Evolutionary conservation across 441 rosid species (phyloP).

Genomic region (Metrosideros polymorpha): DNA sequence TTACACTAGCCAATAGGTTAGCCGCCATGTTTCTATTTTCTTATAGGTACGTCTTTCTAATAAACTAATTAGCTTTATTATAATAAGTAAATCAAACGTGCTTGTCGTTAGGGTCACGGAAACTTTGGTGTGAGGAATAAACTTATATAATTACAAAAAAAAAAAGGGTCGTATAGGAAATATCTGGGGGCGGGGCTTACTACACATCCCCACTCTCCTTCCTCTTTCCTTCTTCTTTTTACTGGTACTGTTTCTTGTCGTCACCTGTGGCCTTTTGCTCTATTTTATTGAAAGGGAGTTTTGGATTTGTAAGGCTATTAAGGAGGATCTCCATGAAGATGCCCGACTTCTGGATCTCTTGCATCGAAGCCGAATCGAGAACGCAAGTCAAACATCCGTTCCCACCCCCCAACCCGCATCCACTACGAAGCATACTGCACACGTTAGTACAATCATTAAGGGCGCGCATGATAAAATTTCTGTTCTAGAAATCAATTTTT

Average conservation of each 20-base stretch:
- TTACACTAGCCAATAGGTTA: not conserved
- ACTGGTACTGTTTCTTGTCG: not conserved
- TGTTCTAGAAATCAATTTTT: no score
- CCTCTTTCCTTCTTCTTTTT: not conserved
- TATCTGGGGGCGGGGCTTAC: not conserved
- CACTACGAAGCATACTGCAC: not conserved
- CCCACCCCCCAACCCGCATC: not conserved
- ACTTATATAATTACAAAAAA: not conserved
- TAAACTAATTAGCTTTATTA: not conserved
- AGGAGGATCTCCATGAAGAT: not conserved
- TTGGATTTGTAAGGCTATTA: not conserved
- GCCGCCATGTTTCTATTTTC: not conserved
- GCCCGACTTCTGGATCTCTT: not conserved
- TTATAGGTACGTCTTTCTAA: not conserved
- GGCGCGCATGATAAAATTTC: no score
- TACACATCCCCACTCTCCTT: not conserved
- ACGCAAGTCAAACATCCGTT: not conserved
- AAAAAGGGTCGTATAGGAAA: not conserved
- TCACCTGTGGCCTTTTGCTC: not conserved
- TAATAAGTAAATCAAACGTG: not conserved
- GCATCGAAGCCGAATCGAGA: not conserved
- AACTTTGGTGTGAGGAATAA: not conserved
- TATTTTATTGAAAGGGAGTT: not conserved
- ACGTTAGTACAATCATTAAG: not conserved
- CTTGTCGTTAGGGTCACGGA: not conserved